Conservation (phyloP, 192 early-diverging fungal species). For the Haplosporangium gracile region DNA sequence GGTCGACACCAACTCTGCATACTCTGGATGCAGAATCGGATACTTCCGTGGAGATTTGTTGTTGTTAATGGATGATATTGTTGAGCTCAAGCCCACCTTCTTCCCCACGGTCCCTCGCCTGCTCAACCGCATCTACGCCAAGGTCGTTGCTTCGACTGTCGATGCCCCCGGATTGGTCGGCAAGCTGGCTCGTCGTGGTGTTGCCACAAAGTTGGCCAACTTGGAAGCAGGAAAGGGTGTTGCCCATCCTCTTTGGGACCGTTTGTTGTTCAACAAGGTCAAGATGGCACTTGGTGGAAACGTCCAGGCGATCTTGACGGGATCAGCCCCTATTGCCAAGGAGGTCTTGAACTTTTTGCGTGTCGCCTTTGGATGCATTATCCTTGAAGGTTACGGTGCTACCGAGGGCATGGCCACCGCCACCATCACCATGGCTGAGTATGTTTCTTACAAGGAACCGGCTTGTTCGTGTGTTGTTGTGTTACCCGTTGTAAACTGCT, state of each 20-base stretch:
- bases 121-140: slow-evolving; percentile 87
- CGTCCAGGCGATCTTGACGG: slow-evolving; percentile 69
- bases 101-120: slow-evolving; percentile 90
- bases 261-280: slow-evolving; percentile 86
- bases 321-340: slow-evolving; percentile 76
- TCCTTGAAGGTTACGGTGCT: slow-evolving; percentile 68
- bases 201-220: slow-evolving; percentile 70
- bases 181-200: slow-evolving; percentile 63
- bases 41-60: slow-evolving; percentile 66
- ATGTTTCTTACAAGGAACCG: neutral
- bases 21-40: slow-evolving; percentile 37
- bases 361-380: slow-evolving; percentile 69
- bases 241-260: slow-evolving; percentile 86
- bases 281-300: slow-evolving; percentile 81
- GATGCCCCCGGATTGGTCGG: slow-evolving; percentile 69
- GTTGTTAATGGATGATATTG: slow-evolving; percentile 85
- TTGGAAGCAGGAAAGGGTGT: slow-evolving; percentile 65
- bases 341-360: slow-evolving; percentile 76
- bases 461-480: neutral
- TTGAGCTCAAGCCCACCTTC: slow-evolving; percentile 78
- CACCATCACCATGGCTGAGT: slow-evolving; percentile 53
- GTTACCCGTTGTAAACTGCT: neutral
- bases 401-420: slow-evolving; percentile 58
- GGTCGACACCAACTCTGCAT: neutral
- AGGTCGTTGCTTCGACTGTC: slow-evolving; percentile 57